Percentiles rank a stretch among this genome's conserved stretches.
Conservation (phyloP, 1,284 basidiomycete genomes). For the Cryptococcus neoformans region DNA sequence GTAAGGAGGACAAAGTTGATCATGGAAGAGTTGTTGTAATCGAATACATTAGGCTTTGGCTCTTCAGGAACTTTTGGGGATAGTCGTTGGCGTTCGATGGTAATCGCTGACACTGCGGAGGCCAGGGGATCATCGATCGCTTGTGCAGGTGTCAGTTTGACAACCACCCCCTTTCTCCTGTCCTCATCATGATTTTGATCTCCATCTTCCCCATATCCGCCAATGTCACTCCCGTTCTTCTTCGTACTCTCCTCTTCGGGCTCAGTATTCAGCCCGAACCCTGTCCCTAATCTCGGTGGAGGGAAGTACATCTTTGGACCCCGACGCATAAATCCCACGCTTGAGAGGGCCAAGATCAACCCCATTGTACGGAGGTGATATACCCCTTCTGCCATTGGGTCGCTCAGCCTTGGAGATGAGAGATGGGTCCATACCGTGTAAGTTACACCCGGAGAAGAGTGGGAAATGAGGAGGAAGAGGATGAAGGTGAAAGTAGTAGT, state of each 20-base stretch:
- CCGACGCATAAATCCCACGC: slow-evolving; percentile 35
- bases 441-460: slow-evolving; percentile 24
- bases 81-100: slow-evolving; percentile 5
- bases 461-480: slow-evolving; percentile 19
- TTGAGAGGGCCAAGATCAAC: slow-evolving; percentile 12
- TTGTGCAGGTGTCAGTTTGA: slow-evolving; percentile 10
- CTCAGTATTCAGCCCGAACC: slow-evolving; percentile 33
- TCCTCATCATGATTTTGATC: too few species aligned
- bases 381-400: slow-evolving; percentile 1
- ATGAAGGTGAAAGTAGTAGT: slow-evolving; percentile 13
- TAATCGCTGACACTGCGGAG: slow-evolving; percentile 3
- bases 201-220: too few species aligned
- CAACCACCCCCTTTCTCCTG: slow-evolving; percentile 3
- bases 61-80: slow-evolving; percentile 1
- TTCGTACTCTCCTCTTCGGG: slow-evolving; percentile 1
- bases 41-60: slow-evolving; percentile 34
- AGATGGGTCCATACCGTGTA: slow-evolving; percentile 26
- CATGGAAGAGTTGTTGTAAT: slow-evolving; percentile 41
- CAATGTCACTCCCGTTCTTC: too few species aligned
- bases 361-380: slow-evolving; percentile 5
- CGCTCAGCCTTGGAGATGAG: slow-evolving; percentile 9
- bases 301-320: slow-evolving; percentile 36
- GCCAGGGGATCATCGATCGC: slow-evolving; percentile 1
- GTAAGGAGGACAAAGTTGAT: slow-evolving; percentile 37
- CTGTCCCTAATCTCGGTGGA: slow-evolving; percentile 31